Conservation (phyloP, 768 basidiomycete species). For the Lentinula guzmanii region DNA sequence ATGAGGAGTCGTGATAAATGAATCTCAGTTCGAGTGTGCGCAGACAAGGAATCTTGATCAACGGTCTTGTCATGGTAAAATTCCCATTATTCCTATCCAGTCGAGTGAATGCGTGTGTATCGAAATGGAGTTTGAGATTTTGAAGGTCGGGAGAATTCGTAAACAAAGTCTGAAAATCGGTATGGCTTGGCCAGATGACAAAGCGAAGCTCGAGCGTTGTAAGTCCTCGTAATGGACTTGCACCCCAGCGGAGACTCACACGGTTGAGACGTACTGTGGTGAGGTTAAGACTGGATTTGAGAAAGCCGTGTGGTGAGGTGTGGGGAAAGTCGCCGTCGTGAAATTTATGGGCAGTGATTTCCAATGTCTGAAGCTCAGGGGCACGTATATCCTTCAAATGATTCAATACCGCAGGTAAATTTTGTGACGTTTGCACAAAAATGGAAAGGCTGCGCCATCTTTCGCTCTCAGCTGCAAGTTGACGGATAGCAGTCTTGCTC, state of each 20-base stretch:
- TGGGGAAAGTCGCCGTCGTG: constrained; percentile 7
- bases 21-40: constrained; percentile 7
- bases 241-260: constrained; percentile 7
- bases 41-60: constrained; percentile 9
- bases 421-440: constrained; percentile 3
- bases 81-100: constrained; percentile 5
- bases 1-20: constrained; percentile 6
- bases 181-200: constrained; percentile 7
- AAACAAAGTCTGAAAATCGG: constrained; percentile 6
- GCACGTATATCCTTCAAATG: constrained; percentile 6
- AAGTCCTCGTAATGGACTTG: constrained; percentile 6
- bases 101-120: constrained; percentile 6
- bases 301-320: neutral
- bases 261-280: constrained; percentile 9
- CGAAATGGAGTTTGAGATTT: constrained; percentile 9
- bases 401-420: neutral
- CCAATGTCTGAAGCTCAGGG: constrained; percentile 6
- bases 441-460: constrained; percentile 8
- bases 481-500: constrained; percentile 2
- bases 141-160: constrained; percentile 7
- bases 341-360: constrained; percentile 9
- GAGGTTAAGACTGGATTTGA: constrained; percentile 1
- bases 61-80: constrained; percentile 1
- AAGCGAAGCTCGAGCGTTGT: constrained; percentile 9
- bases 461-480: constrained; percentile 1